Evolutionary conservation across 805 yeast genomes (phyloP).

Genomic region (Hanseniaspora occidentalis): DNA sequence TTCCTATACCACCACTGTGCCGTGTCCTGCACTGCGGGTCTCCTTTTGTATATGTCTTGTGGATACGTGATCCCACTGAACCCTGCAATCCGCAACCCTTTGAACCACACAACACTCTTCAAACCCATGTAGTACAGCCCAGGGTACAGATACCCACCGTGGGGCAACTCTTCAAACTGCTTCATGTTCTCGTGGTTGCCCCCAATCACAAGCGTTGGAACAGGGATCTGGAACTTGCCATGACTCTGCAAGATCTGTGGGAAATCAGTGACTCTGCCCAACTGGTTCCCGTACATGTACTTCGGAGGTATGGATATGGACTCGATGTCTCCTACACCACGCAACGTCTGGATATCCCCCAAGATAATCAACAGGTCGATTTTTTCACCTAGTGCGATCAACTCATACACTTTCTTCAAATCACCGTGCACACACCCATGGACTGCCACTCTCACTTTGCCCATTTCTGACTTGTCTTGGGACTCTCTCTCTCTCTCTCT

Average conservation of each 20-base stretch:
- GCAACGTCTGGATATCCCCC: slow-evolving; percentile 83
- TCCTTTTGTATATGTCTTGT: slow-evolving; percentile 30
- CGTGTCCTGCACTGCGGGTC: slow-evolving; percentile 34
- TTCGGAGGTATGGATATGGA: slow-evolving; percentile 72
- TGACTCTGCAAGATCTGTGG: slow-evolving; percentile 52
- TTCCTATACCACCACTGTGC: slow-evolving; percentile 39
- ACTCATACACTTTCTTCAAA: slow-evolving; percentile 42
- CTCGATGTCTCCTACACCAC: slow-evolving; percentile 49
- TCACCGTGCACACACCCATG: slow-evolving; percentile 91
- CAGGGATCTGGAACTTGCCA: slow-evolving; percentile 43
- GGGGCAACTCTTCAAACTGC: slow-evolving; percentile 54
- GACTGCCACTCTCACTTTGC: slow-evolving; percentile 39
- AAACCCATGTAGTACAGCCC: slow-evolving; percentile 78
- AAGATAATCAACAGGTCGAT: slow-evolving; percentile 62
- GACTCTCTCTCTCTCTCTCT: too few species aligned
- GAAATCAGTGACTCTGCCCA: slow-evolving; percentile 58
- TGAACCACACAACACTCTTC: slow-evolving; percentile 58
- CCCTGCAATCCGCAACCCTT: slow-evolving; percentile 70
- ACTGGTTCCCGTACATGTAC: slow-evolving; percentile 30
- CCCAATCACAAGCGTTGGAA: slow-evolving; percentile 73
- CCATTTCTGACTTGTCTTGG: not conserved
- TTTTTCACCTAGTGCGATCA: slow-evolving; percentile 17
- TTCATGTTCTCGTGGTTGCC: slow-evolving; percentile 92
- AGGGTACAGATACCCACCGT: slow-evolving; percentile 92
- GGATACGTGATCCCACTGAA: slow-evolving; percentile 71